Conservation (phyloP, 768 basidiomycete genomes). For the Cystoderma amianthinum region DNA sequence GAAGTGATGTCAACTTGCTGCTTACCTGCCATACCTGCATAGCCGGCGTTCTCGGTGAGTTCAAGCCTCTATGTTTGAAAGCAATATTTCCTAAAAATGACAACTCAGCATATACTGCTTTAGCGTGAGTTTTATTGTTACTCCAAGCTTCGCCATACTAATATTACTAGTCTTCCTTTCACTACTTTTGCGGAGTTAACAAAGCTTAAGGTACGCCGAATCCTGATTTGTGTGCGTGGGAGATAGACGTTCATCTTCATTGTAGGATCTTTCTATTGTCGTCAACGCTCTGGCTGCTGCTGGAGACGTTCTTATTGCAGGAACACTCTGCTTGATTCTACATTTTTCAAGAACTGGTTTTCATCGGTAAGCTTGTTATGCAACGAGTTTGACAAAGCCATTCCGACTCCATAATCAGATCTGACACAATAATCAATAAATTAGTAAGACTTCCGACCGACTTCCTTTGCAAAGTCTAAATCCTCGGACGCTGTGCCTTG, state of each 20-base stretch:
- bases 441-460: constrained; percentile 21
- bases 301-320: constrained; percentile 41
- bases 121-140: too few relatives aligned
- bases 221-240: too few relatives aligned
- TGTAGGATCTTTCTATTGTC: constrained; percentile 32
- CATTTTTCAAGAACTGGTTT: constrained; percentile 42
- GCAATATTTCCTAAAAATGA: too few relatives aligned
- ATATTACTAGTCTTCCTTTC: neutral
- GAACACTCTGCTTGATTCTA: constrained; percentile 31
- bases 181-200: neutral
- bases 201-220: neutral
- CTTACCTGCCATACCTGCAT: neutral
- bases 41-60: neutral
- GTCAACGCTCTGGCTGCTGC: constrained; percentile 39
- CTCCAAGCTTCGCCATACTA: too few relatives aligned
- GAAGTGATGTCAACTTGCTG: neutral
- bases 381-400: neutral
- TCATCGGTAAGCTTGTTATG: constrained; percentile 20
- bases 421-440: constrained; percentile 41
- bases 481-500: neutral
- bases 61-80: too few relatives aligned
- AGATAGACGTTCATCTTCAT: too few relatives aligned
- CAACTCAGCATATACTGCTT: too few relatives aligned
- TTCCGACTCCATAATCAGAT: constrained; percentile 15
- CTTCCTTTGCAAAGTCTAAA: neutral